These are phyloP conservation scores for Chlorella variabilis DNA, from an alignment of 163 green algal genomes.

Conservation along the genomic window DNA sequence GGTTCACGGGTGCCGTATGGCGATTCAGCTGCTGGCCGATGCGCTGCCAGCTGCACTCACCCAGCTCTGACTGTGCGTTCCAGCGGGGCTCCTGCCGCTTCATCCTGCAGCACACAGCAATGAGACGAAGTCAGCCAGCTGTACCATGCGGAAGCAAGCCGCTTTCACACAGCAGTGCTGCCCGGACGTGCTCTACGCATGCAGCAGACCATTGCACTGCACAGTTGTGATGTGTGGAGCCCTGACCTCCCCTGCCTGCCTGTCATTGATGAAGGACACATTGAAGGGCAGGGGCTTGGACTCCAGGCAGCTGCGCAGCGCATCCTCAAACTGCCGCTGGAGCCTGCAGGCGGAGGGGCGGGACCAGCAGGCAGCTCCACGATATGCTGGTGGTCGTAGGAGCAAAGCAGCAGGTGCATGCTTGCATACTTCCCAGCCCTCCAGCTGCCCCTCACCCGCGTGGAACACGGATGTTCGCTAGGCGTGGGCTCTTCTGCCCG, in stretches of 20 bases:
- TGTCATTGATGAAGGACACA: constrained; percentile 33
- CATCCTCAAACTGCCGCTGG: constrained; percentile 9
- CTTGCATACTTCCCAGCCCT: neutral
- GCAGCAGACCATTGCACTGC: neutral
- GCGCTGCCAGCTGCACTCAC: neutral
- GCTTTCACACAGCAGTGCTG: too few relatives aligned
- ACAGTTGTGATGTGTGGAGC: neutral
- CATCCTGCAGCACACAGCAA: constrained; percentile 21
- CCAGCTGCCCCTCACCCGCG: neutral
- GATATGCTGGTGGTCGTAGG: neutral
- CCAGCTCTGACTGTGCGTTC: constrained; percentile 25
- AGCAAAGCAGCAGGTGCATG: too few relatives aligned
- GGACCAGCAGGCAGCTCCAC: too few relatives aligned
- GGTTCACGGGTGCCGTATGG: too few relatives aligned
- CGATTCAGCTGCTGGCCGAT: too few relatives aligned
- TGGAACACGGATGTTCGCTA: neutral
- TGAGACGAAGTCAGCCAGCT: neutral
- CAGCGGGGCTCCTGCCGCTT: constrained; percentile 12
- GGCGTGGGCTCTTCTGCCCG: neutral
- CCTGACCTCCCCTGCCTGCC: neutral
- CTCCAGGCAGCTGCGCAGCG: constrained; percentile 19
- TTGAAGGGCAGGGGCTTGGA: constrained; percentile 23
- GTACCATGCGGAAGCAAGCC: too few relatives aligned
- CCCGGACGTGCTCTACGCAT: too few relatives aligned
- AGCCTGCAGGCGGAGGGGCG: neutral